Base-by-base conservation (phyloP, 164 flowering plant species). In the Cinnamomum micranthum region DNA sequence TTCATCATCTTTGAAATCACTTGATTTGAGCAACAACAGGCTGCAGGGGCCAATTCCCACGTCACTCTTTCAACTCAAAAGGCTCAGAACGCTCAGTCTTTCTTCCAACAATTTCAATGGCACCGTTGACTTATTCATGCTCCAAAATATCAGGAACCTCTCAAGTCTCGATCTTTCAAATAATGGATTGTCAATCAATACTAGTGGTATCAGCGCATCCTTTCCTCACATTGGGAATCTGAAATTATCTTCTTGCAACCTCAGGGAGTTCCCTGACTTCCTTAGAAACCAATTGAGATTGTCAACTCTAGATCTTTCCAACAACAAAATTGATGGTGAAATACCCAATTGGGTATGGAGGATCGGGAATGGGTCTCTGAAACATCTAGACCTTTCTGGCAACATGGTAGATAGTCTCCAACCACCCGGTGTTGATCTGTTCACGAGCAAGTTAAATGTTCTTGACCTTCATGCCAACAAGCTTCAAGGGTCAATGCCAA, bases 241-340 rank as follows among this genome's bases (percentile, higher is more conserved):
- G 67, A 79, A 82, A 22, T 72, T 89, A 79, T 81, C 81, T 58
- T 82, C 85, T 25, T 87, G 90, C 81, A 76, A 78, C 9, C 67
- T 87, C 23, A 77, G 1, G 9, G 65, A 0, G 22, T 78, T 88
- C 27, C 90, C 90, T 24, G 22, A 71, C 27, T 77, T 80, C 68
- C 67, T 87, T 70, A 74, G 23, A 47, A 75, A 77, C 65, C 91
- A 84, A 31, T 51, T 75, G 10, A 72, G 17, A 12, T 25, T 88
- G 63, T 35, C 0, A 1, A 0, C 4, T 31, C 72, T 88, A 19
- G 89, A 88, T 78, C 91, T 89, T 67, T 86, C 90, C 3, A 6
- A 71, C 55, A 89, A 87, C 35, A 4, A 25, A 65, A 28, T 65
- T 25, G 27, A 14, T 65, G 68, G 68, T 65, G 35, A 23, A 12